A percentile compares a stretch with the other conserved stretches of the same genome.
These are phyloP conservation scores for Saksenaea vasiformis DNA, from an alignment of 371 early-diverging fungal genomes.

Conservation along the genomic window DNA sequence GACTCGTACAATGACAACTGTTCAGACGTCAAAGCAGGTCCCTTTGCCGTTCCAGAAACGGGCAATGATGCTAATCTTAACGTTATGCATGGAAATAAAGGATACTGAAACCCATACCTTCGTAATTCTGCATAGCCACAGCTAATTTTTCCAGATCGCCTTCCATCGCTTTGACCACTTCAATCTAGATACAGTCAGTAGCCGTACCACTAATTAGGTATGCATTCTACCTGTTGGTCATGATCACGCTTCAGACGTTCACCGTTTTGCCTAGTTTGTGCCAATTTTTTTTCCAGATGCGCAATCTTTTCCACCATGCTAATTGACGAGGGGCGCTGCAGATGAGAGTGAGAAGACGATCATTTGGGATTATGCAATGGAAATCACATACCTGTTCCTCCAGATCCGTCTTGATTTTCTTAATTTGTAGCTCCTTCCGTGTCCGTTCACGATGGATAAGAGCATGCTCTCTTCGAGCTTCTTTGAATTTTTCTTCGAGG, in stretches of 20 bases:
- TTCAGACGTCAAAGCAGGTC: slow-evolving; percentile 32
- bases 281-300: slow-evolving; percentile 69
- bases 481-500: slow-evolving; percentile 59
- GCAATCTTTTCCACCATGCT: slow-evolving; percentile 72
- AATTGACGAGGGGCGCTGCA: slow-evolving; percentile 62
- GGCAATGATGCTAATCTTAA: slow-evolving; percentile 20
- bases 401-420: slow-evolving; percentile 63
- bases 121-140: slow-evolving; percentile 46
- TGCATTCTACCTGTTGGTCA: slow-evolving; percentile 43
- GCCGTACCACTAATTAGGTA: slow-evolving; percentile 5
- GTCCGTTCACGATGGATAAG: slow-evolving; percentile 73
- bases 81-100: background rate
- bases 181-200: slow-evolving; percentile 9
- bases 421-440: slow-evolving; percentile 70
- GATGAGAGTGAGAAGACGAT: background rate
- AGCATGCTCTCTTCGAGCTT: slow-evolving; percentile 73
- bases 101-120: slow-evolving; percentile 23
- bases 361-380: background rate
- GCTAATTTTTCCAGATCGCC: slow-evolving; percentile 45
- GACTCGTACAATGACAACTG: slow-evolving; percentile 58
- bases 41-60: slow-evolving; percentile 9
- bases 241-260: slow-evolving; percentile 59
- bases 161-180: slow-evolving; percentile 43
- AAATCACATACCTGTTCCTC: slow-evolving; percentile 53
- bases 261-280: slow-evolving; percentile 58